Conservation (phyloP, 2,329 filamentous ascomycete species). For the Rhynchosporium agropyri region DNA sequence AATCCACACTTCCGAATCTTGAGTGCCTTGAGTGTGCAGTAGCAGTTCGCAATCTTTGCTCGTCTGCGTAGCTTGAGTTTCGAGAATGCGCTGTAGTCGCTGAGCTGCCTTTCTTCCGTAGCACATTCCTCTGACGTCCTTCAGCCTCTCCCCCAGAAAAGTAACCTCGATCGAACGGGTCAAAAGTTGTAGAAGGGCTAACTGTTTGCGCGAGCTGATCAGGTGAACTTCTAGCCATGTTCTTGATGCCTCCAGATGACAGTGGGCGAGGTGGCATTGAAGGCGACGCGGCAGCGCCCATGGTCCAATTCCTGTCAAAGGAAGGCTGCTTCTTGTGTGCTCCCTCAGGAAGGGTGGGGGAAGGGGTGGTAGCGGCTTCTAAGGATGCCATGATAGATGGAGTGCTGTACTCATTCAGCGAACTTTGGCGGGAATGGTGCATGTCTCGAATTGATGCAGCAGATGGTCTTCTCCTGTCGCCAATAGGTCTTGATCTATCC, state of each 20-base stretch:
- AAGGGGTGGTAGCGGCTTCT: conserved; percentile 37
- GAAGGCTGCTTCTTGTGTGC: conserved; percentile 67
- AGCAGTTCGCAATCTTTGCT: conserved; percentile 67
- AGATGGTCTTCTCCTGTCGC: conserved; percentile 66
- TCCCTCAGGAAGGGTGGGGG: conserved; percentile 30
- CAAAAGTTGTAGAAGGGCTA: conserved; percentile 53
- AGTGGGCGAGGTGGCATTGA: conserved; percentile 37
- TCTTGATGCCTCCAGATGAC: conserved; percentile 36
- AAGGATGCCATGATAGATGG: conserved; percentile 49
- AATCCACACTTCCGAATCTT: conserved; percentile 78
- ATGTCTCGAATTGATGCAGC: conserved; percentile 81
- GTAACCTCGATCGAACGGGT: conserved; percentile 73
- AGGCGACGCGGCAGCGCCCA: conserved; percentile 49
- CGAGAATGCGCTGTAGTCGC: conserved; percentile 60
- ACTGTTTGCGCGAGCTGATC: conserved; percentile 40
- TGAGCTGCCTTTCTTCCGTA: conserved; percentile 75
- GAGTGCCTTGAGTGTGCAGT: conserved; percentile 73
- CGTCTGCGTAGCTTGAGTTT: conserved; percentile 76
- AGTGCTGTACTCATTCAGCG: conserved; percentile 50
- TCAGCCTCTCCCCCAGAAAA: conserved; percentile 90
- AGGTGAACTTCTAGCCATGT: conserved; percentile 38
- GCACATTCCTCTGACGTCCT: conserved; percentile 71
- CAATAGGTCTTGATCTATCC: conserved; percentile 43
- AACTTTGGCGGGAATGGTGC: conserved; percentile 84
- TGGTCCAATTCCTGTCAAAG: conserved; percentile 71